Evolutionary conservation across 495 filamentous ascomycete species (phyloP).

Genomic region (Xylaria acuta): DNA sequence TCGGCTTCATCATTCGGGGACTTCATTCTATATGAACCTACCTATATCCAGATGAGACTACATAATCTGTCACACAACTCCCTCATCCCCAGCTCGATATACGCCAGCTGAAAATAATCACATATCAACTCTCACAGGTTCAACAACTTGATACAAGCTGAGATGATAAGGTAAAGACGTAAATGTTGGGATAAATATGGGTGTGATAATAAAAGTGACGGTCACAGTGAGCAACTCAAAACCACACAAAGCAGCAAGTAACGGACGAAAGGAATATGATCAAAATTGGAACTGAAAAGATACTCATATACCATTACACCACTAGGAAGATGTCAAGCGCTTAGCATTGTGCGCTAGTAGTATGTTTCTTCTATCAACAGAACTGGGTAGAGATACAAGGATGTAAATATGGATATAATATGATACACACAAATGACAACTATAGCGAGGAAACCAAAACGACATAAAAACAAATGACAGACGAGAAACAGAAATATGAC

Average conservation of each 20-base stretch:
- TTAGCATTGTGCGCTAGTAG: too few relatives aligned
- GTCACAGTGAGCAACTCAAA: background rate
- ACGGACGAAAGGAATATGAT: background rate
- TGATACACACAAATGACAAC: too few relatives aligned
- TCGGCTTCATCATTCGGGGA: background rate
- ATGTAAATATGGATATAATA: background rate
- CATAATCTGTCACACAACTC: background rate
- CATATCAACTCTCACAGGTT: slow-evolving; percentile 3
- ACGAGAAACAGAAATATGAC: background rate
- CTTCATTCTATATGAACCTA: background rate
- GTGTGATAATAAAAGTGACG: slow-evolving; percentile 1
- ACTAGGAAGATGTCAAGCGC: too few relatives aligned
- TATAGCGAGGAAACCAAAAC: too few relatives aligned
- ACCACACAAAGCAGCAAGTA: background rate
- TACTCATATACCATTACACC: too few relatives aligned
- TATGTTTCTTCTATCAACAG: too few relatives aligned
- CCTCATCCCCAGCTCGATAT: background rate
- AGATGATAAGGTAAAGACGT: background rate
- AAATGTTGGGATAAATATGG: background rate
- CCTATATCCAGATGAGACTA: background rate
- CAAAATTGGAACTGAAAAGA: too few relatives aligned
- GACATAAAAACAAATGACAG: background rate
- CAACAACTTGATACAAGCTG: background rate
- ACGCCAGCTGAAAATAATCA: background rate
- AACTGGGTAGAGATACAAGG: background rate